Evolutionary conservation across 148 eudicot species (phyloP), one percentile per base, ranked within the genome.

Genomic region (Limonium bicolor): DNA sequence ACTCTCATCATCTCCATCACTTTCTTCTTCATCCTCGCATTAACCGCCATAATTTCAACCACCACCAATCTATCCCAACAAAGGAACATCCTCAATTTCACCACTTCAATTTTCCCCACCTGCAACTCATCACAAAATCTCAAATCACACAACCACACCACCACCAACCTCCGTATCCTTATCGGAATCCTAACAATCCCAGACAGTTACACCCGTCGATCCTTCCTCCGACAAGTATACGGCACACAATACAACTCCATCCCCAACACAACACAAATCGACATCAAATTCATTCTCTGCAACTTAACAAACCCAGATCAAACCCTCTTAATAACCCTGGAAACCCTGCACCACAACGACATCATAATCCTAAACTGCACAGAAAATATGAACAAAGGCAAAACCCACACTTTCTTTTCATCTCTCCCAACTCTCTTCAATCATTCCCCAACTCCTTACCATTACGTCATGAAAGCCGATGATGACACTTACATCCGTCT

Each of bases 31-130:
- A 59, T 76, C 73, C 60, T 71, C 80, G 60, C 82, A 16, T 30
- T 65, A 2, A 71, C 73, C 62, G 75, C 82, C n/a, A 78, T 82
- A 54, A 17, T 62, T 3, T 41, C 82, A 39, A 94, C 94, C 44
- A 78, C 85, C 0, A 50, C 82, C 46, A 86, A 82, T 45, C 72
- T 75, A 50, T 10, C 78, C 20, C 59, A 67, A 19, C 68, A 65
- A 30, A 71, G 71, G 1, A n/a, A n/a, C n/a, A n/a, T n/a, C n/a
- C n/a, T n/a, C n/a, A n/a, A n/a, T n/a, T n/a, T n/a, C n/a, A n/a
- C n/a, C n/a, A n/a, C n/a, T n/a, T n/a, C n/a, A n/a, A n/a, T n/a
- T n/a, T n/a, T n/a, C n/a, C n/a, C n/a, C n/a, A n/a, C n/a, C n/a
- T n/a, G n/a, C n/a, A n/a, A n/a, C n/a, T n/a, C n/a, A n/a, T n/a